Evolutionary conservation across 306 rosid genomes (phyloP).

Genomic region (Castanea sativa): DNA sequence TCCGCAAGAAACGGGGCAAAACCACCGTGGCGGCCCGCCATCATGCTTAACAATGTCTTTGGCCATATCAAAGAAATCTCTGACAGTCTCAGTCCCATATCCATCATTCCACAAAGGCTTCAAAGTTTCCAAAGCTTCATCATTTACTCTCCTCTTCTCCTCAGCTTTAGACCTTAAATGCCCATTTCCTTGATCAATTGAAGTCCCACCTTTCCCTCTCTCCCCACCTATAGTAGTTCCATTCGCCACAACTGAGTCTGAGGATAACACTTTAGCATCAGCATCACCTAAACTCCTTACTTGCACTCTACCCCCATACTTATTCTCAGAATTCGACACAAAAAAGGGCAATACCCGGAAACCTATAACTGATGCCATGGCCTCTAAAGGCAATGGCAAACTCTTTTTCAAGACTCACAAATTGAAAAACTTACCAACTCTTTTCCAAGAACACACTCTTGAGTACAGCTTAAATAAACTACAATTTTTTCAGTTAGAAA

Average conservation of each 20-base stretch:
- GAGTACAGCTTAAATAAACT: not conserved
- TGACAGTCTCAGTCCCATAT: conserved; percentile 64
- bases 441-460: not conserved
- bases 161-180: conserved; percentile 16
- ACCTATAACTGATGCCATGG: conserved; percentile 48
- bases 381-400: not conserved
- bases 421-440: not conserved
- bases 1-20: conserved; percentile 58
- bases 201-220: conserved; percentile 27
- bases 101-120: conserved; percentile 79
- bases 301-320: conserved; percentile 20
- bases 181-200: conserved; percentile 34
- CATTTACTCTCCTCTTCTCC: not conserved
- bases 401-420: not conserved
- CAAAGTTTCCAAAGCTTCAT: conserved; percentile 29
- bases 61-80: conserved; percentile 61
- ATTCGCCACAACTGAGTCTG: conserved; percentile 37
- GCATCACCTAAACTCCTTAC: conserved; percentile 32
- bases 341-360: conserved; percentile 34
- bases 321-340: conserved; percentile 5
- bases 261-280: conserved; percentile 28
- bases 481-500: not conserved
- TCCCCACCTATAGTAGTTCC: conserved; percentile 41
- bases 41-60: conserved; percentile 50
- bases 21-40: conserved; percentile 95